Evolutionary conservation across 345 rosid genomes (phyloP).

Genomic region (Viola odorata): DNA sequence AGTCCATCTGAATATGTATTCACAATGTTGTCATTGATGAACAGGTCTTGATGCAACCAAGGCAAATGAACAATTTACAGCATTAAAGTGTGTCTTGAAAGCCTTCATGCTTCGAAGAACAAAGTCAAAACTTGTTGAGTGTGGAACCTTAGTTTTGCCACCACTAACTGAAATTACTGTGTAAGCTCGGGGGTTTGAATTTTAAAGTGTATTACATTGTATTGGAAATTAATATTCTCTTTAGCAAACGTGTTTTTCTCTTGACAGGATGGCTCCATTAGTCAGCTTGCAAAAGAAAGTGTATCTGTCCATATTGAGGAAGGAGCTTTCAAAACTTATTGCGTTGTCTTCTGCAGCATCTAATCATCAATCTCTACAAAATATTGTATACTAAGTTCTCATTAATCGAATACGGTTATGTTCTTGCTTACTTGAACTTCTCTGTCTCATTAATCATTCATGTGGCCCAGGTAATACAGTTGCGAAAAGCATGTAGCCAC

Average conservation of each 20-base stretch:
- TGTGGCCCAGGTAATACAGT: conserved; percentile 62
- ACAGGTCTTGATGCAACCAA: conserved; percentile 37
- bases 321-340: conserved; percentile 80
- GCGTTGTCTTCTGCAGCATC: conserved; percentile 58
- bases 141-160: conserved; percentile 68
- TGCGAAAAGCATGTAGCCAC: conserved; percentile 90
- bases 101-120: conserved; percentile 91
- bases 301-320: conserved; percentile 72
- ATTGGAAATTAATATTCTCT: not conserved
- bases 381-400: conserved; percentile 47
- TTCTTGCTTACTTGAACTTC: conserved; percentile 9
- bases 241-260: conserved; percentile 2
- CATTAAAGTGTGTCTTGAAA: conserved; percentile 48
- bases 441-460: conserved; percentile 1
- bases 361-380: conserved; percentile 68
- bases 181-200: conserved; percentile 32
- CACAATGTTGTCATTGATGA: conserved; percentile 8
- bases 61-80: conserved; percentile 41
- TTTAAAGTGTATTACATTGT: not conserved
- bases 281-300: conserved; percentile 71
- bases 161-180: conserved; percentile 81
- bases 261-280: conserved; percentile 69
- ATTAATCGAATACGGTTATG: not conserved
- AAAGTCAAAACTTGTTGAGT: conserved; percentile 60
- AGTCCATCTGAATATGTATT: not conserved